A percentile compares a stretch with the other conserved stretches of the same genome.
Conservation (phyloP, 1,284 basidiomycete genomes). For the Porodaedalea pini region DNA sequence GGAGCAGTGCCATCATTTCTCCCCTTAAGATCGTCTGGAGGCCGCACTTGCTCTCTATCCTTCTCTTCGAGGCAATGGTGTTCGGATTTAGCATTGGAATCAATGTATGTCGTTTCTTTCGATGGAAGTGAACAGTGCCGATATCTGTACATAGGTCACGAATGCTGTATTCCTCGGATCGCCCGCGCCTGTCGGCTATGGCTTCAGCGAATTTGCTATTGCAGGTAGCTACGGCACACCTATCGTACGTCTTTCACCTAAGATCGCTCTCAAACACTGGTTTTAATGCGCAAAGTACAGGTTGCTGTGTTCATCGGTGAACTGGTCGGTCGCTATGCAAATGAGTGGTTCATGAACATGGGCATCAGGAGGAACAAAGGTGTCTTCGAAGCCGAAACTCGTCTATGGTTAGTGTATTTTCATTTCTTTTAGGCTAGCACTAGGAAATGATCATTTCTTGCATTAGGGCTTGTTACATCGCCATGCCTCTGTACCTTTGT, state of each 20-base stretch:
- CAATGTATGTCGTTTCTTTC: slow-evolving; percentile 45
- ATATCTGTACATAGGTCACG: slow-evolving; percentile 45
- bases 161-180: slow-evolving; percentile 64
- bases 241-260: slow-evolving; percentile 39
- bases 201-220: slow-evolving; percentile 48
- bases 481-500: slow-evolving; percentile 56
- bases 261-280: neutral
- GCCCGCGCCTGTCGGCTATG: slow-evolving; percentile 57
- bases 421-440: neutral
- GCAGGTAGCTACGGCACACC: slow-evolving; percentile 62
- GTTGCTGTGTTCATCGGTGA: slow-evolving; percentile 65
- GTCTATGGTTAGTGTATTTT: slow-evolving; percentile 50
- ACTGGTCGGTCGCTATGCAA: slow-evolving; percentile 58
- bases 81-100: slow-evolving; percentile 73
- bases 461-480: slow-evolving; percentile 60
- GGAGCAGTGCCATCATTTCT: slow-evolving; percentile 44
- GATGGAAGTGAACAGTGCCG: neutral
- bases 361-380: slow-evolving; percentile 57
- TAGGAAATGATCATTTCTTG: neutral
- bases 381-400: slow-evolving; percentile 68
- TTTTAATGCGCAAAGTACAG: slow-evolving; percentile 29
- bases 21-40: slow-evolving; percentile 60
- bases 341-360: slow-evolving; percentile 61
- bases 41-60: slow-evolving; percentile 54
- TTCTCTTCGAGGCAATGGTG: slow-evolving; percentile 57